These are phyloP conservation scores for Huntiella abstrusa DNA, from an alignment of 2,329 filamentous ascomycete species.

Conservation along the genomic window DNA sequence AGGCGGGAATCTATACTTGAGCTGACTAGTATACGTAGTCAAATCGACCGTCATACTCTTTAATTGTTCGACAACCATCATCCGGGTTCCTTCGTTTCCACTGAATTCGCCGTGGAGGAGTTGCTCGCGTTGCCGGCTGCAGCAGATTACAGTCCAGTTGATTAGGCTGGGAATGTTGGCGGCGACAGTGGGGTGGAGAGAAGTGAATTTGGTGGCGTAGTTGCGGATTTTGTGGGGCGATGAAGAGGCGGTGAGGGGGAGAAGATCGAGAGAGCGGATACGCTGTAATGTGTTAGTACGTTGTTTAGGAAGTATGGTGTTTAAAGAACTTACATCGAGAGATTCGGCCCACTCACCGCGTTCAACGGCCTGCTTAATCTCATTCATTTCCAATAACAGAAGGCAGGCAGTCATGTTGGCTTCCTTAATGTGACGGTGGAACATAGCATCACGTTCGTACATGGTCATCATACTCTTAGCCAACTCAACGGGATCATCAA, in stretches of 20 bases:
- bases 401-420: constrained; percentile 37
- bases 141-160: constrained; percentile 83
- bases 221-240: constrained; percentile 63
- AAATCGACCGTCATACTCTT: constrained; percentile 72
- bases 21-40: constrained; percentile 77
- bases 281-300: constrained; percentile 26
- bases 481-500: constrained; percentile 41
- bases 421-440: constrained; percentile 37
- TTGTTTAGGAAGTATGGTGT: background rate
- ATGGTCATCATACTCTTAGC: constrained; percentile 43
- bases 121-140: constrained; percentile 56
- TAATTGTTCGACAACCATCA: constrained; percentile 48
- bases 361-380: constrained; percentile 38
- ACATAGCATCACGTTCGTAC: constrained; percentile 43
- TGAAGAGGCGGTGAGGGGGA: constrained; percentile 58
- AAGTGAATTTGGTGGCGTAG: constrained; percentile 63
- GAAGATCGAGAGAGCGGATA: constrained; percentile 56
- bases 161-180: constrained; percentile 80
- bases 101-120: constrained; percentile 55
- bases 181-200: constrained; percentile 60
- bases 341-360: constrained; percentile 35
- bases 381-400: constrained; percentile 40
- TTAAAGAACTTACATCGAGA: constrained; percentile 33
- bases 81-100: constrained; percentile 46
- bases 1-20: constrained; percentile 76